Percentiles rank a stretch among this genome's conserved stretches.
These are phyloP conservation scores for Erigeron canadensis DNA, from an alignment of 129 eudicot species.

Conservation along the genomic window DNA sequence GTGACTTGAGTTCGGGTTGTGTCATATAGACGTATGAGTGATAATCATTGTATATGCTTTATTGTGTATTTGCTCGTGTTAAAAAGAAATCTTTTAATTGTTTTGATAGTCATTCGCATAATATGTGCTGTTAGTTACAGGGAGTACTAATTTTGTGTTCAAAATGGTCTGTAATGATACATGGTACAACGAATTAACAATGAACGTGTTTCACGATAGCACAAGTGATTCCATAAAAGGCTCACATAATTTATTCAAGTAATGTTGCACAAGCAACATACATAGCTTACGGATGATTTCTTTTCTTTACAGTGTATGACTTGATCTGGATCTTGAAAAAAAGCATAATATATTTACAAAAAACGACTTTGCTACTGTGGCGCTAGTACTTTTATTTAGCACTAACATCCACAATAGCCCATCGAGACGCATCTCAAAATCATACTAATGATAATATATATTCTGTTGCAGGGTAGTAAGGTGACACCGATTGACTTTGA, in stretches of 20 bases:
- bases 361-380: slow-evolving; percentile 24
- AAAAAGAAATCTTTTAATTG: neutral
- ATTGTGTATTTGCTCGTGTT: neutral
- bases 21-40: neutral
- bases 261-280: slow-evolving; percentile 22
- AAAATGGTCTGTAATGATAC: too few relatives aligned
- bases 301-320: slow-evolving; percentile 29
- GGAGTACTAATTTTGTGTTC: too few relatives aligned
- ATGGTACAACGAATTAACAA: neutral
- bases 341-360: slow-evolving; percentile 49
- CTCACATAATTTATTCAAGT: slow-evolving; percentile 31
- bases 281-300: slow-evolving; percentile 22
- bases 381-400: slow-evolving; percentile 10
- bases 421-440: slow-evolving; percentile 25
- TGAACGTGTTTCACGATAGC: neutral
- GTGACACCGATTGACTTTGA: slow-evolving; percentile 27
- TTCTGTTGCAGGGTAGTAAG: slow-evolving; percentile 36
- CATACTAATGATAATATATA: slow-evolving; percentile 37
- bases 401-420: slow-evolving; percentile 30
- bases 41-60: neutral
- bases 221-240: slow-evolving; percentile 4
- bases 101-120: too few relatives aligned
- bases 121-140: too few relatives aligned
- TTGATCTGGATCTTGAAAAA: slow-evolving; percentile 31
- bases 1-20: neutral